phyloP scores from a whole-genome alignment of 1,284 basidiomycete genomes.

The Ganoderma lucidum region DNA sequence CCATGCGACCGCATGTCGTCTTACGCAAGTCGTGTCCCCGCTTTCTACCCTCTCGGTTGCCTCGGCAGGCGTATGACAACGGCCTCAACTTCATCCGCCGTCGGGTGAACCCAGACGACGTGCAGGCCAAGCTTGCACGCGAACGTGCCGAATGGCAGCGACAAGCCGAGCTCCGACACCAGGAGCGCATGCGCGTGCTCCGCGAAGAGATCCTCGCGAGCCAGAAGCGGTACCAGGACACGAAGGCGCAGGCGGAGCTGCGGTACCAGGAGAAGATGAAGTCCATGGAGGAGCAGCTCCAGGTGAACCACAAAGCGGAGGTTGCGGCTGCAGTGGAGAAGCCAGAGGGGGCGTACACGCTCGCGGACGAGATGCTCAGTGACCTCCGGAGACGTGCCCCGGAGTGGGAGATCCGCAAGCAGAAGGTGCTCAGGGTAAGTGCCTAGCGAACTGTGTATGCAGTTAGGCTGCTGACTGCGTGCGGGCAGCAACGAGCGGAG shows the following conservation, averaged over 20 bases:
- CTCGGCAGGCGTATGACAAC: constrained; percentile 57
- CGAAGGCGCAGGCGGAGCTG: constrained; percentile 35
- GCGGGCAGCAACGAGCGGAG: constrained; percentile 35
- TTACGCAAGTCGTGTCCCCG: not conserved
- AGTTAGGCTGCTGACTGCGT: not conserved
- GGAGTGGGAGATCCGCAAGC: constrained; percentile 67
- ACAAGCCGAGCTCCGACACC: constrained; percentile 53
- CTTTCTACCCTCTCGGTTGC: constrained; percentile 11
- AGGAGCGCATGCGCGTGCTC: constrained; percentile 53
- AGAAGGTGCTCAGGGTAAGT: constrained; percentile 49
- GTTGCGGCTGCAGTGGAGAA: constrained; percentile 31
- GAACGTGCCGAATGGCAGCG: constrained; percentile 71
- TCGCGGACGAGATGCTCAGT: constrained; percentile 42
- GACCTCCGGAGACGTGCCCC: constrained; percentile 63
- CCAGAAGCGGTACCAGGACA: constrained; percentile 37
- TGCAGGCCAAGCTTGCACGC: constrained; percentile 55
- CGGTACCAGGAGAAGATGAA: constrained; percentile 38
- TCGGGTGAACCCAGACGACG: constrained; percentile 37
- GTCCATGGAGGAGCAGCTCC: constrained; percentile 37
- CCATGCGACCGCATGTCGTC: not conserved
- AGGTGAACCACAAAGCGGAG: constrained; percentile 32
- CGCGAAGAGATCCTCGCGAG: constrained; percentile 42
- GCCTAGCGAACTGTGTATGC: not conserved
- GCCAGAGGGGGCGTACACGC: constrained; percentile 31
- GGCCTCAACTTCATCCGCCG: constrained; percentile 39